Conservation (phyloP, 257 asterid genomes). For the Marsdenia floribunda region DNA sequence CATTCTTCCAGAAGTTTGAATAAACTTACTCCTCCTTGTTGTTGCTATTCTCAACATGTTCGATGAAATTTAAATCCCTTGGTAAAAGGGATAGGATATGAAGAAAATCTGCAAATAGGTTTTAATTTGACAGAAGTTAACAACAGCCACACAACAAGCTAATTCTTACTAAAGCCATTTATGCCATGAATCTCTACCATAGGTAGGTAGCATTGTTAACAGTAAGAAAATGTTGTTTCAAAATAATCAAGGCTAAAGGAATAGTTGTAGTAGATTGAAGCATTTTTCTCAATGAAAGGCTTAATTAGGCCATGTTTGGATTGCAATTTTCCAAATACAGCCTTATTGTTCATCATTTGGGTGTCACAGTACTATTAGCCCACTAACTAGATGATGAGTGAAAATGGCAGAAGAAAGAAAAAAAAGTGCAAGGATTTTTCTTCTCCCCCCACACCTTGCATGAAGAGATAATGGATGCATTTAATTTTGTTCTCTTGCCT, state of each 20-base stretch:
- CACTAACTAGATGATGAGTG: too few species aligned
- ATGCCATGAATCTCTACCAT: too few species aligned
- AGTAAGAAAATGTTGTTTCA: not conserved
- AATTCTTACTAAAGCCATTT: too few species aligned
- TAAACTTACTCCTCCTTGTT: slow-evolving; percentile 29
- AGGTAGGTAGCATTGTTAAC: too few species aligned
- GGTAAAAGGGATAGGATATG: slow-evolving; percentile 36
- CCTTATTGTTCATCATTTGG: not conserved
- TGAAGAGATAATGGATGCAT: too few species aligned
- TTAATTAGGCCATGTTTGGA: not conserved
- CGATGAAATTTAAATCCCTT: slow-evolving; percentile 33
- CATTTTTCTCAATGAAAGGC: too few species aligned
- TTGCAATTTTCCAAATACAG: too few species aligned
- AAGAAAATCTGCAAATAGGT: slow-evolving; percentile 33
- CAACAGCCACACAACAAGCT: not conserved
- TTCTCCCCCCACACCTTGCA: too few species aligned
- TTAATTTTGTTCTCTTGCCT: too few species aligned
- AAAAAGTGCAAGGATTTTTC: too few species aligned
- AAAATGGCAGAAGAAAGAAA: too few species aligned
- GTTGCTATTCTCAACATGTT: slow-evolving; percentile 15
- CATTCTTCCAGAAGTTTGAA: slow-evolving; percentile 34
- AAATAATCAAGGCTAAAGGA: not conserved
- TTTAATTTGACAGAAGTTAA: slow-evolving; percentile 2
- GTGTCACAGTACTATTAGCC: too few species aligned
- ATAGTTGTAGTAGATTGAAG: not conserved